A percentile compares a stretch with the other conserved stretches of the same genome.
Conservation (phyloP, 164 flowering plant species). For the Tinospora cordifolia region DNA sequence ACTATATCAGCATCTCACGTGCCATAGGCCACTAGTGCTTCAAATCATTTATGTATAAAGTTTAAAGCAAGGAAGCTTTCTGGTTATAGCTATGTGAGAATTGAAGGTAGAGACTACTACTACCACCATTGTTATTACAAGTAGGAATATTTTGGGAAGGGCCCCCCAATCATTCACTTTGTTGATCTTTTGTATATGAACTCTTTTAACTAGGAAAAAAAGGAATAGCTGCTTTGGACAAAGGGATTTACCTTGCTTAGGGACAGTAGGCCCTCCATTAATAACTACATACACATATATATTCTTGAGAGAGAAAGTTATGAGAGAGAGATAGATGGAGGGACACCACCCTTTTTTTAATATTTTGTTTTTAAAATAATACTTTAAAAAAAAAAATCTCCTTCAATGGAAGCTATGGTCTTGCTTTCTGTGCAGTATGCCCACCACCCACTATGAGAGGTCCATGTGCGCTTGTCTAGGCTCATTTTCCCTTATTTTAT, state of each 20-base stretch:
- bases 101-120: no score
- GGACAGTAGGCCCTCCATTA: neutral
- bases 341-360: no score
- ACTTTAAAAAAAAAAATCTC: no score
- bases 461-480: slow-evolving; percentile 11
- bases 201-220: neutral
- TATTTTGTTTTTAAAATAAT: no score
- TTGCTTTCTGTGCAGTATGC: slow-evolving; percentile 8
- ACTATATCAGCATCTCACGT: slow-evolving; percentile 2
- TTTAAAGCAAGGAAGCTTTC: neutral
- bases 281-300: neutral
- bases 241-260: neutral
- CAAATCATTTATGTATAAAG: neutral
- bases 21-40: slow-evolving; percentile 1
- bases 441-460: slow-evolving; percentile 8
- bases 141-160: slow-evolving; percentile 4
- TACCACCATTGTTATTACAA: neutral
- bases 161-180: slow-evolving; percentile 1
- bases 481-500: neutral
- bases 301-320: no score
- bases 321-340: no score
- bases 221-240: slow-evolving; percentile 1
- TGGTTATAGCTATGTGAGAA: neutral
- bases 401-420: neutral
- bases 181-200: neutral